Percentiles rank a stretch among this genome's conserved stretches.
Conservation (phyloP, 441 rosid species). For the Populus hybrid region DNA sequence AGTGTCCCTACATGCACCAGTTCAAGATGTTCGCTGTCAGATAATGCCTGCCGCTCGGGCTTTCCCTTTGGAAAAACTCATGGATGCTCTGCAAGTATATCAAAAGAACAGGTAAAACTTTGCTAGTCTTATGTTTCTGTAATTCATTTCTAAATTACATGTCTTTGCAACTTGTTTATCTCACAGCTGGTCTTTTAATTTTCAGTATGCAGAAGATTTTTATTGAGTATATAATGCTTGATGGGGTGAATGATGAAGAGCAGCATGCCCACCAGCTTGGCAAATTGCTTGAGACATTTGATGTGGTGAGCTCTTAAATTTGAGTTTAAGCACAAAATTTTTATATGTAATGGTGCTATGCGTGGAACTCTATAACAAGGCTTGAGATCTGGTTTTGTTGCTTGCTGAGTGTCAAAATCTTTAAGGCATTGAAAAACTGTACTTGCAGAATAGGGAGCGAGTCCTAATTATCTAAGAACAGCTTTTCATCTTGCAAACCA, state of each 20-base stretch:
- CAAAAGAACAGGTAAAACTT: slow-evolving; percentile 66
- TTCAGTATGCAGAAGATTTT: slow-evolving; percentile 79
- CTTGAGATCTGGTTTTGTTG: background rate
- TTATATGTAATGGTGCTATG: background rate
- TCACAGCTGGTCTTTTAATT: slow-evolving; percentile 17
- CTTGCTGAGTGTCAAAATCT: background rate
- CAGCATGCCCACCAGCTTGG: slow-evolving; percentile 80
- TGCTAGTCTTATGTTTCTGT: slow-evolving; percentile 14
- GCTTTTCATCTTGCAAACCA: background rate
- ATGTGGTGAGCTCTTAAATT: slow-evolving; percentile 60
- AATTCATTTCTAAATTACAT: background rate
- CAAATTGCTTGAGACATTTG: slow-evolving; percentile 66
- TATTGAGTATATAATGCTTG: slow-evolving; percentile 95
- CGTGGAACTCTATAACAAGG: background rate
- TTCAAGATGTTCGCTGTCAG: slow-evolving; percentile 90
- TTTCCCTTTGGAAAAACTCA: slow-evolving; percentile 94
- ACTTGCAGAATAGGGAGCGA: background rate
- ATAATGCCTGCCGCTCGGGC: slow-evolving; percentile 99
- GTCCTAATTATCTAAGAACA: background rate
- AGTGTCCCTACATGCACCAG: slow-evolving; percentile 93
- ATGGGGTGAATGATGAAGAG: slow-evolving; percentile 86
- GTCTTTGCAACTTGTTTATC: background rate
- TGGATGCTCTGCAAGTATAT: slow-evolving; percentile 67
- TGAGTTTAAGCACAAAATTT: background rate
- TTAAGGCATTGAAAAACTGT: background rate